Percentiles rank a stretch among this genome's conserved stretches.
phyloP scores from a whole-genome alignment of 1,284 basidiomycete genomes.

The Puccinia hordei region DNA sequence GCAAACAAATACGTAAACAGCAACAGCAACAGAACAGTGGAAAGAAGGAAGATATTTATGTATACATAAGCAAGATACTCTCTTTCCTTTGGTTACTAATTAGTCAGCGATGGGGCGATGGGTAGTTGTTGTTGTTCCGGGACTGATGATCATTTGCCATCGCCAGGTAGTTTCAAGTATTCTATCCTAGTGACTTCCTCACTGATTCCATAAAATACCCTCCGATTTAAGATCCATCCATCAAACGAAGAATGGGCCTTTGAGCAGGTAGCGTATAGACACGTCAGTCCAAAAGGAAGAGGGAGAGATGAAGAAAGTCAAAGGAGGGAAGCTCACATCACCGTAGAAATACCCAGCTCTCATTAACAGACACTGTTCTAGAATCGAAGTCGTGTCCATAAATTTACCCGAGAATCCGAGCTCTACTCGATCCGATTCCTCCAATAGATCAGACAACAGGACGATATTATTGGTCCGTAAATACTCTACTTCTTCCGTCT shows the following conservation, averaged over 20 bases:
- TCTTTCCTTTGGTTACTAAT: no score
- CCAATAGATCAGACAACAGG: constrained; percentile 37
- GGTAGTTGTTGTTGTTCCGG: no score
- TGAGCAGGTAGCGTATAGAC: background rate
- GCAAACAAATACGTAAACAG: no score
- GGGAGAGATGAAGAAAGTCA: background rate
- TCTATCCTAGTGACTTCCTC: constrained; percentile 46
- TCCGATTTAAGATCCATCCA: constrained; percentile 44
- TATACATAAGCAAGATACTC: background rate
- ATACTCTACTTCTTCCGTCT: constrained; percentile 21
- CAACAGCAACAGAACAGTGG: background rate
- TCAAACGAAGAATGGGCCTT: constrained; percentile 49
- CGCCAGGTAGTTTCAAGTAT: constrained; percentile 42
- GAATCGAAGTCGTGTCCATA: constrained; percentile 36
- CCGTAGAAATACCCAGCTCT: constrained; percentile 43
- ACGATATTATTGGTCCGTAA: constrained; percentile 35
- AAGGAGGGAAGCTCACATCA: constrained; percentile 33
- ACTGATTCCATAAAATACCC: constrained; percentile 33
- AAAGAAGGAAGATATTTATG: background rate
- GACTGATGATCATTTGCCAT: constrained; percentile 14
- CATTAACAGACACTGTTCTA: constrained; percentile 48
- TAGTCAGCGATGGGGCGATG: no score
- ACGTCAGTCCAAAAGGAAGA: background rate
- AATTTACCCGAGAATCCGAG: constrained; percentile 26
- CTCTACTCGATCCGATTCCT: constrained; percentile 24